Evolutionary conservation across 495 filamentous ascomycete species (phyloP).

Genomic region (Cercophora sp.): DNA sequence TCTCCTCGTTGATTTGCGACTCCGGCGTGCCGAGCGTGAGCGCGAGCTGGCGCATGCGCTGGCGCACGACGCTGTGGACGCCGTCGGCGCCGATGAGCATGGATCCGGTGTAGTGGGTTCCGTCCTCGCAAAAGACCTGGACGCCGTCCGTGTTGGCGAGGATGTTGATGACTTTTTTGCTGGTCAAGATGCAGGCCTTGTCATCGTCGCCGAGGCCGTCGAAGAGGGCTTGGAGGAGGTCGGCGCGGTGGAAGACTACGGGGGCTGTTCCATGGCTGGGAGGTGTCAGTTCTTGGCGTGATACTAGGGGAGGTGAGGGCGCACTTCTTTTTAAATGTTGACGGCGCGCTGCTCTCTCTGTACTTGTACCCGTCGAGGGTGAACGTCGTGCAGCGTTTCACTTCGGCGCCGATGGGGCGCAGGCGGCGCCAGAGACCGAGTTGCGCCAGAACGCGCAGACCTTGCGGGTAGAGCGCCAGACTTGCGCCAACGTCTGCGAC

Average conservation of each 20-base stretch:
- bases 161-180: conserved; percentile 27
- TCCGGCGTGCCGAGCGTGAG: conserved; percentile 37
- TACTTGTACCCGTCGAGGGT: conserved; percentile 14
- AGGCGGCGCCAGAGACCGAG: conserved; percentile 36
- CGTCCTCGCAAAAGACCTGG: conserved; percentile 34
- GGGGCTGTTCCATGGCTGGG: conserved; percentile 32
- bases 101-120: conserved; percentile 34
- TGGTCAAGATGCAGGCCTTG: conserved; percentile 25
- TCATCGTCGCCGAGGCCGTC: conserved; percentile 25
- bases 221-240: conserved; percentile 31
- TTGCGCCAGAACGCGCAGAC: conserved; percentile 45
- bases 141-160: conserved; percentile 16
- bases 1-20: conserved; percentile 50
- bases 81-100: conserved; percentile 52
- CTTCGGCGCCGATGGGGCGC: conserved; percentile 51
- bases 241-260: conserved; percentile 26
- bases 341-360: conserved; percentile 6
- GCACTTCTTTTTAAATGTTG: conserved; percentile 10
- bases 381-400: conserved; percentile 53
- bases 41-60: conserved; percentile 36
- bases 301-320: neutral
- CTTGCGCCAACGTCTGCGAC: conserved; percentile 31
- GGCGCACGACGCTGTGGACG: conserved; percentile 40
- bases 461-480: conserved; percentile 34
- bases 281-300: neutral